Base-by-base conservation (phyloP, 2,329 filamentous ascomycete genomes). In the Xylaria arbuscula region DNA sequence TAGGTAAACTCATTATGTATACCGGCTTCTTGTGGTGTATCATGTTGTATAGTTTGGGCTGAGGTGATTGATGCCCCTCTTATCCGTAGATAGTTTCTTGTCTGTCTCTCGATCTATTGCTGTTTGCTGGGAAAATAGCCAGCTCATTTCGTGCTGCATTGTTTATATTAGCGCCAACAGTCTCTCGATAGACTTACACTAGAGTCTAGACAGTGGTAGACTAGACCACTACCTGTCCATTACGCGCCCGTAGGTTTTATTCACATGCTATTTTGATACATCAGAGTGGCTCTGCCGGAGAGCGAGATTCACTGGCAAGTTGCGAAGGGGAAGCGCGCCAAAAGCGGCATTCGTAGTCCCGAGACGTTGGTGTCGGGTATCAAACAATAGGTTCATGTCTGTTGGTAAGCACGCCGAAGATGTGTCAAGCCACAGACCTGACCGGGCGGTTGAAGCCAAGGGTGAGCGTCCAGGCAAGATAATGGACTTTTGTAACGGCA, bases 161-260 rank as follows among this genome's bases (percentile, higher is more conserved):
- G 54, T 45, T 28, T 13, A 56, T 32, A 7, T 66, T 67, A 67
- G 68, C 61, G 64, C 68, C 53, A 53, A 60, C 63, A 67, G 56
- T 50, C 60, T 24, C 15, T 53, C 51, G 42, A 40, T 51, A 47
- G 60, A 60, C 32, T 36, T 59, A 28, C 28, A 28, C 40, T 63
- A 42, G 58, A 67, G 66, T 60, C 59, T 48, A 64, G 36, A 17
- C 45, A 34, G 24, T 4, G 11, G 28, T n/a, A n/a, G 15, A 3
- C 28, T n/a, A 17, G 32, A 4, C 32, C 15, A 9, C 11, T 53
- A 28, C 40, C 15, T 32, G 13, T 22, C 51, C 22, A 53, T n/a
- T 11, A 40, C 28, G 50, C 19, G 17, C 34, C 9, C 13, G 17
- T 17, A 17, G 38, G 10, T 36, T 9, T 22, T 17, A 32, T 45